These are phyloP conservation scores for Mycothermus thermophilus DNA, from an alignment of 495 filamentous ascomycete species.

Conservation along the genomic window DNA sequence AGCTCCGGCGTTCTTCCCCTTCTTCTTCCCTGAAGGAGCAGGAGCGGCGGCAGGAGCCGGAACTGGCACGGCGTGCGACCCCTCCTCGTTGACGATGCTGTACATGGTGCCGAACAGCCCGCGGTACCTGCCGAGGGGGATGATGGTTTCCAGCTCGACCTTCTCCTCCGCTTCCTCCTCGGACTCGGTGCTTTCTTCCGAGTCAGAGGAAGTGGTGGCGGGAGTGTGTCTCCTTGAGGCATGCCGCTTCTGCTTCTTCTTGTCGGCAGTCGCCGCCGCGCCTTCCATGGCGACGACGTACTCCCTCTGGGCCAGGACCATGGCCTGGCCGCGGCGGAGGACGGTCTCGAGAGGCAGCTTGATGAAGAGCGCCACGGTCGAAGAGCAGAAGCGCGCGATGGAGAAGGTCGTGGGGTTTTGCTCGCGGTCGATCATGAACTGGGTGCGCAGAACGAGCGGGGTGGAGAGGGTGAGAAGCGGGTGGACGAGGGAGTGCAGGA, in stretches of 20 bases:
- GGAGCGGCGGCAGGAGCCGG: conserved; percentile 14
- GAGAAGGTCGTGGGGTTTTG: conserved; percentile 68
- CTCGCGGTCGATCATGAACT: conserved; percentile 66
- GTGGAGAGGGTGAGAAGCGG: conserved; percentile 64
- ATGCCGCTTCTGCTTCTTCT: conserved; percentile 14
- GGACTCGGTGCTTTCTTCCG: background rate
- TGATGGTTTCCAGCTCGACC: conserved; percentile 48
- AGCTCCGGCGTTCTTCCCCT: conserved; percentile 9
- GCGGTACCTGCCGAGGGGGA: conserved; percentile 58
- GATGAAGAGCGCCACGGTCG: conserved; percentile 64
- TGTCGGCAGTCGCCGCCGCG: conserved; percentile 7
- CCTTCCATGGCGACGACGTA: conserved; percentile 32
- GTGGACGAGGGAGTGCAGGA: conserved; percentile 72
- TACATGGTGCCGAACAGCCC: conserved; percentile 83
- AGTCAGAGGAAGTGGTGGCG: background rate
- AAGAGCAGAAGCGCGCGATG: conserved; percentile 60
- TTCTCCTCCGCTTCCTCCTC: background rate
- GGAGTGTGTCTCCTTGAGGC: too few relatives aligned
- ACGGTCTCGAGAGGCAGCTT: conserved; percentile 87
- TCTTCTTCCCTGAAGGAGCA: conserved; percentile 1
- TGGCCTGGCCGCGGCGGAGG: conserved; percentile 71
- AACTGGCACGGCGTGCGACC: conserved; percentile 28
- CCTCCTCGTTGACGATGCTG: conserved; percentile 72
- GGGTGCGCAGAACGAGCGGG: conserved; percentile 66
- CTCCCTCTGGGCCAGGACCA: conserved; percentile 34